These are phyloP conservation scores for Coriolopsis trogii DNA, from an alignment of 1,284 basidiomycete genomes.

Conservation along the genomic window DNA sequence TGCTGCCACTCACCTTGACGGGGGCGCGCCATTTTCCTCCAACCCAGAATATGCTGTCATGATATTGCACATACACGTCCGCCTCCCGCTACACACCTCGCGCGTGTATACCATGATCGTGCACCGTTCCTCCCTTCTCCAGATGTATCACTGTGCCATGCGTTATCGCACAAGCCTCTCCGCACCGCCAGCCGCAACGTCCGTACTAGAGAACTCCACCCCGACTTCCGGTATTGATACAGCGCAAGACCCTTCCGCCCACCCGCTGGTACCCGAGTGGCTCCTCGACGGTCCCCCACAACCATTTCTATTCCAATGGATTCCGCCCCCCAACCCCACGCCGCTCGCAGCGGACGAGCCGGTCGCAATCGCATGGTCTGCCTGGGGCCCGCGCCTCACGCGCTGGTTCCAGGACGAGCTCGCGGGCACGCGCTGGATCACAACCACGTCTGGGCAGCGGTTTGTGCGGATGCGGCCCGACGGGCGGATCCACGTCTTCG, in stretches of 20 bases:
- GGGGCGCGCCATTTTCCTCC: conserved; percentile 33
- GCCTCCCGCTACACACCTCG: conserved; percentile 5
- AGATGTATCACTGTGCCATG: conserved; percentile 2
- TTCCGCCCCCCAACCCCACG: too few relatives aligned
- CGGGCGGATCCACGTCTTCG: conserved; percentile 38
- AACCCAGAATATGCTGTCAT: conserved; percentile 41
- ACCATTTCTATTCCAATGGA: too few relatives aligned
- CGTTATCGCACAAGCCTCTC: not conserved
- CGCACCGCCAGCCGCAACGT: too few relatives aligned
- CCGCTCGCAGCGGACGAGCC: too few relatives aligned
- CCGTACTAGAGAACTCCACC: too few relatives aligned
- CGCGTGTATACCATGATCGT: conserved; percentile 42
- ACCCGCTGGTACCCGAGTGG: too few relatives aligned
- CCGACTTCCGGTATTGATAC: too few relatives aligned
- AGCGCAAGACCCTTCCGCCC: too few relatives aligned
- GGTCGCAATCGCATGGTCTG: conserved; percentile 37
- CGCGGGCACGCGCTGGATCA: conserved; percentile 49
- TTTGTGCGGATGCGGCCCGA: conserved; percentile 34
- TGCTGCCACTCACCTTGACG: conserved; percentile 7
- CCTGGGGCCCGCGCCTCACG: conserved; percentile 46
- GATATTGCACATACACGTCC: conserved; percentile 40
- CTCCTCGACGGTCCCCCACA: too few relatives aligned
- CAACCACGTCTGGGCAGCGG: conserved; percentile 50
- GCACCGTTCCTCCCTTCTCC: conserved; percentile 40
- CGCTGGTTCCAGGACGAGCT: conserved; percentile 45